A percentile compares a stretch with the other conserved stretches of the same genome.
These are phyloP conservation scores for Scedosporium dehoogii DNA, from an alignment of 2,329 filamentous ascomycete genomes.

Conservation along the genomic window DNA sequence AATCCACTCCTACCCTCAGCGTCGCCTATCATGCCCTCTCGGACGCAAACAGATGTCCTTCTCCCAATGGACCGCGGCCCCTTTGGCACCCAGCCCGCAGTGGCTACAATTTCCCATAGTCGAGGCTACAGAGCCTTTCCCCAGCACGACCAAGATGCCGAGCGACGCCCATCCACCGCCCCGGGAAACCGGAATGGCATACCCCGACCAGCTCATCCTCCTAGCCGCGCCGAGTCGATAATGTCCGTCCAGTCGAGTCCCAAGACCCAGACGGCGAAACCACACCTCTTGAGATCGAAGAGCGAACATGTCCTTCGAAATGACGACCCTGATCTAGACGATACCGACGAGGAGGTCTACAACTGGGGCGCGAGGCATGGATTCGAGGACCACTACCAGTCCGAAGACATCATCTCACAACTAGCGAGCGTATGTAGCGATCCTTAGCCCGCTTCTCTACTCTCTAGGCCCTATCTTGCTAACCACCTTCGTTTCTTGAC, in stretches of 20 bases:
- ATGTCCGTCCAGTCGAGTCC: constrained; percentile 2
- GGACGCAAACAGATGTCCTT: neutral
- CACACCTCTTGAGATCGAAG: constrained; percentile 44
- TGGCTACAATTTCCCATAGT: constrained; percentile 7
- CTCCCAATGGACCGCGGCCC: neutral
- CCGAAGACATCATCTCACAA: constrained; percentile 77
- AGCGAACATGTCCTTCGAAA: constrained; percentile 40
- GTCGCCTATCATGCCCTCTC: neutral
- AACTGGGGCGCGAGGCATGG: constrained; percentile 65
- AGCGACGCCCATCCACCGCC: constrained; percentile 32
- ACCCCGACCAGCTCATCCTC: constrained; percentile 16
- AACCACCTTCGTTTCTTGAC: constrained; percentile 3
- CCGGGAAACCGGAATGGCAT: constrained; percentile 30
- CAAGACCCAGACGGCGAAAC: constrained; percentile 30
- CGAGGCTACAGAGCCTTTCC: constrained; percentile 8
- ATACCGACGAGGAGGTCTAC: constrained; percentile 34
- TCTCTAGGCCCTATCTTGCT: neutral
- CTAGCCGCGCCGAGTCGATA: constrained; percentile 18
- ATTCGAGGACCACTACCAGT: constrained; percentile 87
- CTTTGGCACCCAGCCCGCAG: neutral
- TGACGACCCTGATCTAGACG: constrained; percentile 28
- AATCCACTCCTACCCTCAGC: neutral
- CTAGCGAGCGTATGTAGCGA: constrained; percentile 60
- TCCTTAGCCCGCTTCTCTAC: constrained; percentile 8
- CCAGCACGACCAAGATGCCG: constrained; percentile 17